These are phyloP conservation scores for Coelastrella sp. DNA, from an alignment of 139 green algal genomes.

Conservation along the genomic window DNA sequence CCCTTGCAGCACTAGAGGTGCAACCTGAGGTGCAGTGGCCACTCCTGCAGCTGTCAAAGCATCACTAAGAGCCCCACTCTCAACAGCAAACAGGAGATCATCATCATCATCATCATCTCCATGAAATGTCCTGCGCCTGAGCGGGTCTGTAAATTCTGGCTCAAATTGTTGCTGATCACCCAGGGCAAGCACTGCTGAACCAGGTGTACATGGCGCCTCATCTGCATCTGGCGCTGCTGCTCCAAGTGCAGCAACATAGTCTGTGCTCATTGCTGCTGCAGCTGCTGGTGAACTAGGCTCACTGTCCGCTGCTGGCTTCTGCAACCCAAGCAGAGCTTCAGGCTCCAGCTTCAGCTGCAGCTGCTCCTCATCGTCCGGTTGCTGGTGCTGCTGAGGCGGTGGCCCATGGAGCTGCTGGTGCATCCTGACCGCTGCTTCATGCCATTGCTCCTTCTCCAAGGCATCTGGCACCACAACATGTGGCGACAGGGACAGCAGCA, in stretches of 20 bases:
- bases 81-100: neutral
- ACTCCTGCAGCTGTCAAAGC: neutral
- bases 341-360: neutral
- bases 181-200: neutral
- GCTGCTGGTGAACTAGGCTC: neutral
- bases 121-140: neutral
- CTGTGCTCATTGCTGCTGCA: neutral
- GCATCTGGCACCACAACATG: constrained; percentile 52
- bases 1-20: constrained; percentile 19
- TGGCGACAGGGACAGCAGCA: constrained; percentile 51
- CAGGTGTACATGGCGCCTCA: neutral
- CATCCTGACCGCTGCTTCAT: neutral
- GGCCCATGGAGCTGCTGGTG: constrained; percentile 33
- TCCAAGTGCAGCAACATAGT: neutral
- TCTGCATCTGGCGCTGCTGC: neutral
- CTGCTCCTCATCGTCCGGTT: constrained; percentile 21
- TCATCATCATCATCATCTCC: neutral
- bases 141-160: constrained; percentile 38
- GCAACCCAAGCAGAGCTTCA: neutral
- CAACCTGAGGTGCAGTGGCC: neutral
- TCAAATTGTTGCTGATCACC: neutral
- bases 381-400: neutral
- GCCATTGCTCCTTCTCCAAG: neutral
- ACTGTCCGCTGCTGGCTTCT: neutral
- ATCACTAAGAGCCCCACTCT: neutral